Base-by-base conservation (phyloP, 192 early-diverging fungal genomes). In the Phycomyces nitens region DNA sequence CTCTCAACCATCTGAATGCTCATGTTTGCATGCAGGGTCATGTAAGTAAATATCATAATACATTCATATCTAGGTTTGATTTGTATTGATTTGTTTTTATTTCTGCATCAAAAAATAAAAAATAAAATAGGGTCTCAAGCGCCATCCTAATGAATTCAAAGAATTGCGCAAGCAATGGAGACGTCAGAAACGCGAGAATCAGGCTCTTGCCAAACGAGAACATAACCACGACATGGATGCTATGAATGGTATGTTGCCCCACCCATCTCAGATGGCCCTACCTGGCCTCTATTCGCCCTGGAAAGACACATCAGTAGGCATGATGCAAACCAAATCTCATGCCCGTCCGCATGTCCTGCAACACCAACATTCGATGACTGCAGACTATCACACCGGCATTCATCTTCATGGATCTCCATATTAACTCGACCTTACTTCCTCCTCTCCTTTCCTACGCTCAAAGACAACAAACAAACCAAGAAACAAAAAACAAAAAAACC, bases 21-120 rank as follows among this genome's bases (percentile, higher is more conserved):
- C 84, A 86, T 60, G 77, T 86, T 15, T 68, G 63, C 27, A 83
- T 83, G 82, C 84, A 86, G 62, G 77, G 75, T 53, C 84, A 86
- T 56, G 84, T 69, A 69, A 80, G 53, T 74, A 68, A 6, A 80
- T 79, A 41, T 74, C 72, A 20, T 34, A 34, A 34, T 34, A 34
- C 29, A 34, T 34, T 34, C 29, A 34, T 7, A 34, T 34, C 29
- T 5, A 34, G 29, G 7, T 34, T 34, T 34, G 29, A 34, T 34
- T 34, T 34, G 29, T 5, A 5, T 34, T 34, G 29, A 34, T 34
- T 34, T 34, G 29, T 6, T 47, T 47, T 47, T 42, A 42, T 42
- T 42, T 42, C 7, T 42, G 8, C 41, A 42, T 42, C 14, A 14
- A 42, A 42, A 10, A 14, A n/a, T n/a, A 42, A 42, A 10, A 42